phyloP scores from a whole-genome alignment of 352 stramenopile species.

The Globisporangium nagaii region DNA sequence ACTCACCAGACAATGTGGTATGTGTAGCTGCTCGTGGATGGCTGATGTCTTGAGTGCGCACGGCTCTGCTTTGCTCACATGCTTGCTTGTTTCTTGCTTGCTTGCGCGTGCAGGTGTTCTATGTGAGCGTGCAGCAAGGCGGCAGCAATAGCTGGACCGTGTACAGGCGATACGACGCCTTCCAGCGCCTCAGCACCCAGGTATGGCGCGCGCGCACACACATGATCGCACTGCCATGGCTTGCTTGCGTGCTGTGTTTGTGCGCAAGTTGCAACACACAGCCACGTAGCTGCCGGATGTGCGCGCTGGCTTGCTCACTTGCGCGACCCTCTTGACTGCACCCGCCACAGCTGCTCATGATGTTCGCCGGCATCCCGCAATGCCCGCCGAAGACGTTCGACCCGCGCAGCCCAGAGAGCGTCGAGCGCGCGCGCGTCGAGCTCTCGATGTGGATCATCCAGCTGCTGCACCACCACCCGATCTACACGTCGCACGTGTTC shows the following conservation, averaged over 20 bases:
- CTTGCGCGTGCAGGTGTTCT: constrained; percentile 43
- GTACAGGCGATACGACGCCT: constrained; percentile 69
- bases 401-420: constrained; percentile 50
- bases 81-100: not conserved
- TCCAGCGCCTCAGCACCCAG: constrained; percentile 69
- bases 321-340: not conserved
- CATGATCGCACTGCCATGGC: not conserved
- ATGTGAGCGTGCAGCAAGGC: constrained; percentile 70
- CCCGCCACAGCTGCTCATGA: constrained; percentile 40
- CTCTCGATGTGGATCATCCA: constrained; percentile 81
- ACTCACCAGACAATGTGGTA: constrained; percentile 50
- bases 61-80: constrained; percentile 4
- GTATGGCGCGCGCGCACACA: constrained; percentile 9
- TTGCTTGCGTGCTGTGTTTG: constrained; percentile 1
- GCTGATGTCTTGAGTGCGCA: not conserved
- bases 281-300: too few species aligned
- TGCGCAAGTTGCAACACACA: not conserved
- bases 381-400: constrained; percentile 59
- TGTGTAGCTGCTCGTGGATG: not conserved
- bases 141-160: constrained; percentile 62
- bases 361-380: constrained; percentile 61
- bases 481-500: constrained; percentile 81
- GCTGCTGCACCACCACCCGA: constrained; percentile 68
- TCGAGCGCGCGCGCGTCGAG: constrained; percentile 70
- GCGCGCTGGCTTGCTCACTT: constrained; percentile 1